Percentiles rank a stretch among this genome's conserved stretches.
phyloP scores from a whole-genome alignment of 768 basidiomycete species.

The Boletus reticuloceps region DNA sequence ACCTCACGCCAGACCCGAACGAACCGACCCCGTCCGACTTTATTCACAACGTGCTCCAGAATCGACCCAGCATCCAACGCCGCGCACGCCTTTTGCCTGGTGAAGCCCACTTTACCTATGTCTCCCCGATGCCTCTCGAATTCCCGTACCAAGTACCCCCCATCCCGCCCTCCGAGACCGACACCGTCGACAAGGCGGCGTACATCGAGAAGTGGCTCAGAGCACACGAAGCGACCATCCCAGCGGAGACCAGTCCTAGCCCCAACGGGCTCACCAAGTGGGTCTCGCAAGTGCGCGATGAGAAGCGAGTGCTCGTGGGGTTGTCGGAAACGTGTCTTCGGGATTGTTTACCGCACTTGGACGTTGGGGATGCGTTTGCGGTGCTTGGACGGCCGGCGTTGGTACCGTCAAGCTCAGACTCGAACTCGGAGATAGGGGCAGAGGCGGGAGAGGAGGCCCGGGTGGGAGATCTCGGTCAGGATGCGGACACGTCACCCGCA shows the following conservation, averaged over 20 bases:
- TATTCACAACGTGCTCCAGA: slow-evolving; percentile 44
- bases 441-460: not conserved
- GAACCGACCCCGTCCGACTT: slow-evolving; percentile 54
- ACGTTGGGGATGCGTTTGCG: slow-evolving; percentile 80
- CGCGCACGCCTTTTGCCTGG: slow-evolving; percentile 59
- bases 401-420: slow-evolving; percentile 24
- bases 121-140: slow-evolving; percentile 74
- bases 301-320: slow-evolving; percentile 61
- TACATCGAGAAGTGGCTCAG: slow-evolving; percentile 79
- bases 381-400: slow-evolving; percentile 63
- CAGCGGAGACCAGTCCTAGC: not conserved
- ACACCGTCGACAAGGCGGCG: slow-evolving; percentile 51
- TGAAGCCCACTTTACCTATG: slow-evolving; percentile 72
- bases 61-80: slow-evolving; percentile 64
- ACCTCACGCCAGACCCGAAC: slow-evolving; percentile 59
- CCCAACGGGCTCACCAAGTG: slow-evolving; percentile 43
- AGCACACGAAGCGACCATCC: slow-evolving; percentile 56
- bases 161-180: slow-evolving; percentile 42
- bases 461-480: no score
- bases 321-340: slow-evolving; percentile 64
- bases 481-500: slow-evolving; percentile 21
- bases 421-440: slow-evolving; percentile 34
- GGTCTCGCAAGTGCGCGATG: slow-evolving; percentile 47
- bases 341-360: slow-evolving; percentile 81
- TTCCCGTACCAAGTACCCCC: slow-evolving; percentile 81